Evolutionary conservation across 345 rosid species (phyloP).

Genomic region (Eucalyptus guilfoylei): DNA sequence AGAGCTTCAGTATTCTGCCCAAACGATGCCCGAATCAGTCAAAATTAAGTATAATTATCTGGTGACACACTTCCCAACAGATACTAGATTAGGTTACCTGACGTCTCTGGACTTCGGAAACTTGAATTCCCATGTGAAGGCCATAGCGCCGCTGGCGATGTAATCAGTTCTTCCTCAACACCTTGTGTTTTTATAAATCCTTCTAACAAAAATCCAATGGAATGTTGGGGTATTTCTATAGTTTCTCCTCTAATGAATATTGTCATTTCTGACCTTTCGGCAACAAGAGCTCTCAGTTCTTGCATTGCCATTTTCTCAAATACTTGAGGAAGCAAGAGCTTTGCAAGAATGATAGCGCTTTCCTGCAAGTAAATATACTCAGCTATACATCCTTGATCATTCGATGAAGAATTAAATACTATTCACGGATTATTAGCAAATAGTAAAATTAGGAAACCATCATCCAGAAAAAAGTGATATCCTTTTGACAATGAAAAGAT

Average conservation of each 20-base stretch:
- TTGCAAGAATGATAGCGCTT: constrained; percentile 71
- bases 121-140: constrained; percentile 37
- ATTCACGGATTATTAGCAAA: not conserved
- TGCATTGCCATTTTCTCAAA: constrained; percentile 77
- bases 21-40: not conserved
- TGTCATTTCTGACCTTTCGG: constrained; percentile 49
- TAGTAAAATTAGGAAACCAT: not conserved
- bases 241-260: constrained; percentile 60
- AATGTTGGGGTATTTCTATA: constrained; percentile 46
- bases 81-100: constrained; percentile 30
- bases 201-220: constrained; percentile 67
- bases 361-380: constrained; percentile 36
- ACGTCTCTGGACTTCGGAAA: constrained; percentile 32
- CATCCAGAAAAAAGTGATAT: not conserved
- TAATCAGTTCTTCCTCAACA: constrained; percentile 40
- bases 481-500: not conserved
- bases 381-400: not conserved
- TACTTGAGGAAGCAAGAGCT: constrained; percentile 74
- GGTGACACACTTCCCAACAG: not conserved
- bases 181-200: constrained; percentile 58
- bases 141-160: constrained; percentile 55
- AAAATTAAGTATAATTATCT: not conserved
- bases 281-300: constrained; percentile 65
- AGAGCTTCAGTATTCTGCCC: not conserved
- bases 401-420: not conserved